A percentile compares a stretch with the other conserved stretches of the same genome.
phyloP scores from a whole-genome alignment of 2,329 filamentous ascomycete species.

The Diaporthe sp. region DNA sequence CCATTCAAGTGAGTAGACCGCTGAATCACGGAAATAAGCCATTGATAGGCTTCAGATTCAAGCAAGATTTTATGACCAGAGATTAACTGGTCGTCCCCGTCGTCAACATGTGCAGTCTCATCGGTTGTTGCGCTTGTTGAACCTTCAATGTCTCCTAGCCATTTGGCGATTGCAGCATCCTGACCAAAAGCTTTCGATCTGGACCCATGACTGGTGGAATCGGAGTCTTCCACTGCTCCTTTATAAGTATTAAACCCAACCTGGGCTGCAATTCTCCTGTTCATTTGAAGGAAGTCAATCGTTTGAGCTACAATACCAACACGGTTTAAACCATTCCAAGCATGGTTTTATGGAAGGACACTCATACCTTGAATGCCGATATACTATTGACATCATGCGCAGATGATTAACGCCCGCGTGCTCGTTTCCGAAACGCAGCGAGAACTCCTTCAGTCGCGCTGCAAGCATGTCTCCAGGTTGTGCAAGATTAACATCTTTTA shows the following conservation, averaged over 20 bases:
- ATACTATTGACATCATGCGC: neutral
- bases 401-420: neutral
- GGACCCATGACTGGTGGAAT: neutral
- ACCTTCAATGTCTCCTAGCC: neutral
- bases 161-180: neutral
- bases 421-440: too few relatives aligned
- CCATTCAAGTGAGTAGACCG: neutral
- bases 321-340: too few relatives aligned
- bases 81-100: neutral
- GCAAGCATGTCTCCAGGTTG: too few relatives aligned
- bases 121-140: neutral
- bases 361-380: neutral
- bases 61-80: neutral
- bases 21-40: neutral
- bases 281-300: neutral
- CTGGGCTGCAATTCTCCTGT: neutral
- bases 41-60: neutral
- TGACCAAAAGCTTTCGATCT: neutral
- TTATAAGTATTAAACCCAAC: accelerated
- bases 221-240: neutral
- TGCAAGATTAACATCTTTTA: too few relatives aligned
- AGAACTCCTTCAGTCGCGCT: too few relatives aligned
- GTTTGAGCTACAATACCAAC: too few relatives aligned
- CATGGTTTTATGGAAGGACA: neutral
- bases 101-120: neutral